phyloP scores from a whole-genome alignment of 208 protist species.

The Endotrypanum monterogeii region DNA sequence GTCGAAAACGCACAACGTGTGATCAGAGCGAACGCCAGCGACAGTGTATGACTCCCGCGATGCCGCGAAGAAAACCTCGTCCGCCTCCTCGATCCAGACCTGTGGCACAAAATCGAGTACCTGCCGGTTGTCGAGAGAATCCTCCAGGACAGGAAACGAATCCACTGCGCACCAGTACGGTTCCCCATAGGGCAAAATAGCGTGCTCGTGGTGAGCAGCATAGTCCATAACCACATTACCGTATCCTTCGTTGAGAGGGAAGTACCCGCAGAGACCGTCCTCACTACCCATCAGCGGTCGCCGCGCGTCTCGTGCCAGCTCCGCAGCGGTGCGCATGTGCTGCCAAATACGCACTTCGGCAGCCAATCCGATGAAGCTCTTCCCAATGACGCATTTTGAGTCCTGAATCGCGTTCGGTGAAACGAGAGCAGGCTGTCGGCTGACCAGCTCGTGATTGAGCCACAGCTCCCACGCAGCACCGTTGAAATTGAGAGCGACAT shows the following conservation, averaged over 20 bases:
- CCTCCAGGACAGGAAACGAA: constrained; percentile 42
- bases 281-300: constrained; percentile 60
- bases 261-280: constrained; percentile 68
- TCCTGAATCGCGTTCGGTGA: constrained; percentile 59
- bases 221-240: constrained; percentile 83
- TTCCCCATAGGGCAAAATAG: constrained; percentile 52
- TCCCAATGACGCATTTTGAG: constrained; percentile 73
- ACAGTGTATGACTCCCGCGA: constrained; percentile 54
- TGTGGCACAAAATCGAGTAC: constrained; percentile 79
- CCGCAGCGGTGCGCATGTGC: constrained; percentile 46
- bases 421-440: constrained; percentile 48
- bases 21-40: constrained; percentile 42
- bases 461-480: constrained; percentile 83
- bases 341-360: constrained; percentile 88
- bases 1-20: constrained; percentile 61
- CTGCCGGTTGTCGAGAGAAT: constrained; percentile 26
- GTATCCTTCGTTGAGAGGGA: constrained; percentile 77
- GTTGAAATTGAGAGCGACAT: constrained; percentile 90
- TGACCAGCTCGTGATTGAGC: constrained; percentile 65
- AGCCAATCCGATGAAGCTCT: constrained; percentile 75
- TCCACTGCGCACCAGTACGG: constrained; percentile 58
- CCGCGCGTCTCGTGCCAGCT: constrained; percentile 71
- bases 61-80: constrained; percentile 62
- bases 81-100: constrained; percentile 50
- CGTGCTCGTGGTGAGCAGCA: constrained; percentile 51